Base-by-base conservation (phyloP, 305 asterid species). In the Solanum aculeatissimum region DNA sequence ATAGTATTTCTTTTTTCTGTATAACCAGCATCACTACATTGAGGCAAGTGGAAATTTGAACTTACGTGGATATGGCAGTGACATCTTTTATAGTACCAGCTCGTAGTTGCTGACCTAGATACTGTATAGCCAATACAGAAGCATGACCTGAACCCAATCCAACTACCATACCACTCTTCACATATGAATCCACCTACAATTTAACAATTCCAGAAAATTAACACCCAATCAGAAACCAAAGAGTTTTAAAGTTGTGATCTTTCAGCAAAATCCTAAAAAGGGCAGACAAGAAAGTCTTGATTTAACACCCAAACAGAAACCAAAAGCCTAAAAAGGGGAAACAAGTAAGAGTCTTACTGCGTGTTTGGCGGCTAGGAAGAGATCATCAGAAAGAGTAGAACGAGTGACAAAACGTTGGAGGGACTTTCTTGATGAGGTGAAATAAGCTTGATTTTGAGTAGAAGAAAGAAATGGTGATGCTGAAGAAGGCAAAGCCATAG, bases 131-230 rank as follows among this genome's bases (percentile, higher is more conserved):
- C n/a, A 91, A 89, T 42, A 85, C 71, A 49, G 98, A 94, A 87
- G 97, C 95, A 5, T 91, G 89, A 60, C 97, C 98, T 80, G 95
- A 89, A 32, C 97, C 97, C 75, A 94, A 86, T 55, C 97, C 98
- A 84, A 94, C 80, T 86, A 91, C 90, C 98, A 94, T 94, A 68
- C 98, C 96, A 86, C 82, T 90, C 89, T 92, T 89, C 83, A 93
- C 95, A 86, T 88, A 94, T 2, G 94, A 87, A 86, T 94, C 95
- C 63, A 94, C 95, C 98, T 94, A 85, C 55, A 83, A 29, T 94
- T 80, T 47, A 83, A 27, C 47, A 51, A 77, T 29, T 21, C 80
- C 32, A 71, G 53, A 69, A 19, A 25, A 8, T 57, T 57, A 51
- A 53, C 58, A 53, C 58, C 58, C 58, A 53, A 53, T 5, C 58